These are phyloP conservation scores for Pichia scutulata DNA, from an alignment of 805 yeast species.

Conservation along the genomic window DNA sequence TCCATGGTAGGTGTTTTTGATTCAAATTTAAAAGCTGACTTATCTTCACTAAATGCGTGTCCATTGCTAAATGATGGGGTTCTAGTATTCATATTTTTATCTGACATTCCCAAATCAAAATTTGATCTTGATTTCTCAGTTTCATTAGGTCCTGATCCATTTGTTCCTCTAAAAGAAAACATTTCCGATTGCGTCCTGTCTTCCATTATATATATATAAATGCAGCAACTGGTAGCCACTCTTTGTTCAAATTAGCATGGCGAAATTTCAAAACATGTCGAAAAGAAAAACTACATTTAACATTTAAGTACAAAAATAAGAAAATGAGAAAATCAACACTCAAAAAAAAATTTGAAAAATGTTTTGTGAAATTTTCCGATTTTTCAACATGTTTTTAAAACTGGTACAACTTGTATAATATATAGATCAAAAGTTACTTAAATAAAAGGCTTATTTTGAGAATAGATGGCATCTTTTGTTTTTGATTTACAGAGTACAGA, in stretches of 20 bases:
- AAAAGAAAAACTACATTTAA: neutral
- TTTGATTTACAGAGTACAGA: slow-evolving; percentile 31
- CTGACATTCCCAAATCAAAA: neutral
- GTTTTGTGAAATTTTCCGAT: neutral
- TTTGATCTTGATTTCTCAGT: neutral
- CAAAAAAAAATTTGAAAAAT: no score
- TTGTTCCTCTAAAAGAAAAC: neutral
- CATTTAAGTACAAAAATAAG: neutral
- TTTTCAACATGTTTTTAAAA: neutral
- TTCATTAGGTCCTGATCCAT: neutral
- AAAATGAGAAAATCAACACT: neutral
- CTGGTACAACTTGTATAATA: neutral
- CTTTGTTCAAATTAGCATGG: no score
- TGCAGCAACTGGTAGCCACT: neutral
- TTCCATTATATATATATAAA: neutral
- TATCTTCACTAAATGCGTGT: neutral
- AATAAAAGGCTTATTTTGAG: neutral
- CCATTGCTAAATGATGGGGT: neutral
- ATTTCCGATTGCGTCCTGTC: neutral
- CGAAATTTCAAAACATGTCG: neutral
- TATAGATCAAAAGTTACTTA: neutral
- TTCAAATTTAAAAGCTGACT: neutral
- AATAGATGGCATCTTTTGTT: neutral
- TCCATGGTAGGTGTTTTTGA: neutral
- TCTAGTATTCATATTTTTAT: neutral